A percentile compares a stretch with the other conserved stretches of the same genome.
Evolutionary conservation across 345 rosid genomes (phyloP).

Genomic region (Nephelium lappaceum): DNA sequence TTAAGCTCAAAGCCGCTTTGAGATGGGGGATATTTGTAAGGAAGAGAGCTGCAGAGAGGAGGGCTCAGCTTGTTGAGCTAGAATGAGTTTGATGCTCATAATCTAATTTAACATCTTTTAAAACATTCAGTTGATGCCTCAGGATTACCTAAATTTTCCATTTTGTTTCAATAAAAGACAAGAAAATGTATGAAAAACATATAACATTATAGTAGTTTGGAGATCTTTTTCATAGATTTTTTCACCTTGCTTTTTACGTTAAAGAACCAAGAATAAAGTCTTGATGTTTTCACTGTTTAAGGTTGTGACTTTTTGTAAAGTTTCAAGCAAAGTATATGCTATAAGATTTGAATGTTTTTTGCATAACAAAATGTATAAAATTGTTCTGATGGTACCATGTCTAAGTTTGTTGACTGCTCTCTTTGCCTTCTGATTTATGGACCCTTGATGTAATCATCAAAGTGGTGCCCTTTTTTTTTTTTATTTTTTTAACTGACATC

Average conservation of each 20-base stretch:
- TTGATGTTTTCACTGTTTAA: not conserved
- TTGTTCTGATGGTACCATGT: no score
- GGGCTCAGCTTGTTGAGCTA: conserved; percentile 84
- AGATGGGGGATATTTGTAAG: conserved; percentile 97
- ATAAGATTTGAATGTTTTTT: not conserved
- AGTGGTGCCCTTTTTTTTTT: no score
- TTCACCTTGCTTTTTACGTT: not conserved
- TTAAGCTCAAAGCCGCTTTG: conserved; percentile 82
- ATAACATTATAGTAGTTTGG: not conserved
- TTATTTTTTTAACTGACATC: no score
- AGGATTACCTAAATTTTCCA: not conserved
- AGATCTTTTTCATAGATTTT: not conserved
- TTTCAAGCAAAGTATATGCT: not conserved
- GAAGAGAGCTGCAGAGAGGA: conserved; percentile 91
- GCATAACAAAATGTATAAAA: no score
- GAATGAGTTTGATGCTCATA: conserved; percentile 35
- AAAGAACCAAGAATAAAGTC: not conserved
- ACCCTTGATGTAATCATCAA: no score
- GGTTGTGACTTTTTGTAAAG: not conserved
- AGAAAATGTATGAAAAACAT: not conserved
- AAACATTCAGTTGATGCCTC: not conserved
- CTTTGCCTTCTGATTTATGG: no score
- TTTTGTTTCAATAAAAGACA: conserved; percentile 6
- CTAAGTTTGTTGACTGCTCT: no score
- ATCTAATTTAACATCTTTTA: not conserved